Evolutionary conservation across 2,329 filamentous ascomycete species (phyloP), one percentile per base, ranked within the genome.

Genomic region (Arthrobotrys pseudoclavata): DNA sequence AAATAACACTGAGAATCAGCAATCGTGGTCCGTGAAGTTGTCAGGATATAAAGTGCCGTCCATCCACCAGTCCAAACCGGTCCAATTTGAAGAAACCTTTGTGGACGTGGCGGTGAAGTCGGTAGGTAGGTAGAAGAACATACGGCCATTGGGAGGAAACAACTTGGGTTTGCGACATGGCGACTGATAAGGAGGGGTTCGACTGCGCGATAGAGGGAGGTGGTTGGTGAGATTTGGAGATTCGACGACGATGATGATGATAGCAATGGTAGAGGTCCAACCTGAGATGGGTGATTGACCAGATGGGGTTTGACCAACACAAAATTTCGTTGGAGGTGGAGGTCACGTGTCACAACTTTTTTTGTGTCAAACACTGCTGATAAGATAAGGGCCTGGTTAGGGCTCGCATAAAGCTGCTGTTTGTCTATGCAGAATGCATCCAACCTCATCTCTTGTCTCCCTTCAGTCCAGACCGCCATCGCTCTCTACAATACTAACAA

Each of bases 171-270:
- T 75, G 24, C 31, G 72, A 76, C 72, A 76, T 70, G 60, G 60
- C 29, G 72, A 79, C 53, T 72, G 48, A 74, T 79, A 79, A 72
- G 75, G 79, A 79, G 80, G 42, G 79, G 78, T 74, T 74, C 29
- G 57, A 76, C 57, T 70, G 52, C 26, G 72, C 47, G 62, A 69
- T 66, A 47, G 60, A 75, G 60, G 60, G 60, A 61, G 50, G 55
- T 63, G 61, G 64, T 70, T 53, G 55, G 80, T 5, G 64, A 50
- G 81, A 80, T 80, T 81, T 81, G 79, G 79, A 40, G 20, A 52
- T 63, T 52, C 37, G 57, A 62, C 31, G 24, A 45, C 40, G 55
- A 13, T 31, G 34, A 18, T 55, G 68, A 48, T 55, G 55, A 70
- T 62, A 15, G 47, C 47, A 52, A 60, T 47, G 61, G 22, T 62